Evolutionary conservation across 2,329 filamentous ascomycete genomes (phyloP).

Genomic region (Ophiognomonia clavigignenti-juglandacearum): DNA sequence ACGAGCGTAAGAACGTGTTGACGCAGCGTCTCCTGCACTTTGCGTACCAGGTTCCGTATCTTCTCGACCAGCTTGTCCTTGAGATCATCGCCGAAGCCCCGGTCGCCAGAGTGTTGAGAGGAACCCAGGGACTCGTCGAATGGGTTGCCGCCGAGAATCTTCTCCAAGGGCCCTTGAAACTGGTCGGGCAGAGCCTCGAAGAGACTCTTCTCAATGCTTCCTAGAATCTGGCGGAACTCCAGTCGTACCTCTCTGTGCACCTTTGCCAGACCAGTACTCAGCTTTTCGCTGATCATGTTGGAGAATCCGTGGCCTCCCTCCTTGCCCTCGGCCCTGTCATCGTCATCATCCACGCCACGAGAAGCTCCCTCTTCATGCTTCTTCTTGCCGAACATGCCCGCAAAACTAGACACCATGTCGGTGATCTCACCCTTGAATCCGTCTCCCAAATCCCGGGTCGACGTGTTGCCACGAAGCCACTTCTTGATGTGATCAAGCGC

Average conservation of each 20-base stretch:
- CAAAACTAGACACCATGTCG: conserved; percentile 38
- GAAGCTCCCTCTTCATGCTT: conserved; percentile 28
- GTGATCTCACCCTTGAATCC: conserved; percentile 40
- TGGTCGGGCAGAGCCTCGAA: conserved; percentile 39
- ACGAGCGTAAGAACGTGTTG: conserved; percentile 39
- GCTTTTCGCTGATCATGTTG: conserved; percentile 40
- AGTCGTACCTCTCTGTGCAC: conserved; percentile 41
- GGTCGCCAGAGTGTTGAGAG: conserved; percentile 22
- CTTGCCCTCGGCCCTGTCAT: conserved; percentile 24
- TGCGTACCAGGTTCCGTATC: conserved; percentile 38
- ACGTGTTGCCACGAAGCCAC: conserved; percentile 39
- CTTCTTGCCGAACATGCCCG: conserved; percentile 35
- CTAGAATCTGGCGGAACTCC: conserved; percentile 40
- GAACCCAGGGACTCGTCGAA: conserved; percentile 36
- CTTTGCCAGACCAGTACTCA: conserved; percentile 37
- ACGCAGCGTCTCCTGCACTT: conserved; percentile 40
- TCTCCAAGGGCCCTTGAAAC: conserved; percentile 39
- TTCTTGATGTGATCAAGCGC: conserved; percentile 42
- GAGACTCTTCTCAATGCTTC: conserved; percentile 38
- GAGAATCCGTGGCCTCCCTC: conserved; percentile 34
- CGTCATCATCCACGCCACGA: conserved; percentile 28
- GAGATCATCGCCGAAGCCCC: conserved; percentile 38
- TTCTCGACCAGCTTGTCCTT: conserved; percentile 38
- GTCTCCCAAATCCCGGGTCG: conserved; percentile 35
- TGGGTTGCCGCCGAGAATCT: conserved; percentile 41